These are phyloP conservation scores for Cyamopsis tetragonoloba DNA, from an alignment of 306 rosid species.

Conservation along the genomic window DNA sequence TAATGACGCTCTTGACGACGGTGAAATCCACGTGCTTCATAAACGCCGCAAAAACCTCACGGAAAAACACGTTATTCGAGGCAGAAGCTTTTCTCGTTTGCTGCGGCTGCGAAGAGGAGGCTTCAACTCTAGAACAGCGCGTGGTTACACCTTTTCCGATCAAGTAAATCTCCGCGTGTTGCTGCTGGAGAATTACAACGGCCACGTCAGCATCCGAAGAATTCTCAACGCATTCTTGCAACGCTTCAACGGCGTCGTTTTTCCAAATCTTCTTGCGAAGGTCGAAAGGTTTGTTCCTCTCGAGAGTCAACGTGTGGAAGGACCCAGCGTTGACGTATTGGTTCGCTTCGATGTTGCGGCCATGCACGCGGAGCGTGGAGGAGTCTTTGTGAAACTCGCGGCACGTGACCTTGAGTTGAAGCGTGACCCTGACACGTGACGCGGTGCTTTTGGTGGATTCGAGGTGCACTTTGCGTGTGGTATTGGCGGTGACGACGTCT, in stretches of 20 bases:
- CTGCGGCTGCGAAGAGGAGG: not conserved
- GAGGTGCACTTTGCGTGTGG: constrained; percentile 37
- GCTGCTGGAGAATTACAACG: constrained; percentile 7
- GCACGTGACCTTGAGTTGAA: constrained; percentile 31
- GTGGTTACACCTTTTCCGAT: constrained; percentile 10
- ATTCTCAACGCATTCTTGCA: not conserved
- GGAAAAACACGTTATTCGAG: not conserved
- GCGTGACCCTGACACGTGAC: constrained; percentile 30
- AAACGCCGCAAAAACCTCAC: constrained; percentile 5
- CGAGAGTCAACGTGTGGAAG: constrained; percentile 33
- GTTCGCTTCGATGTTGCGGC: constrained; percentile 21
- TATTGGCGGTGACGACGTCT: constrained; percentile 32
- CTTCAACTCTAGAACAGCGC: constrained; percentile 17
- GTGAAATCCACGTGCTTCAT: constrained; percentile 29
- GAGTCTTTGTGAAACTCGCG: constrained; percentile 32
- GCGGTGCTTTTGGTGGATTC: constrained; percentile 22
- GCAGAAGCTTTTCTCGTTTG: not conserved
- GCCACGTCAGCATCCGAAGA: not conserved
- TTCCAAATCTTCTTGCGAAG: constrained; percentile 30
- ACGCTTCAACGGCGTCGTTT: not conserved
- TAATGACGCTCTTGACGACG: constrained; percentile 7
- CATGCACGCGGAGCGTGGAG: constrained; percentile 34
- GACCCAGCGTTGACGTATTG: constrained; percentile 20
- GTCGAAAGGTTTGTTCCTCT: constrained; percentile 19
- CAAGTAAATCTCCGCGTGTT: constrained; percentile 26